Evolutionary conservation across 2,329 filamentous ascomycete species (phyloP).

Genomic region (Aspergillus arachidicola): DNA sequence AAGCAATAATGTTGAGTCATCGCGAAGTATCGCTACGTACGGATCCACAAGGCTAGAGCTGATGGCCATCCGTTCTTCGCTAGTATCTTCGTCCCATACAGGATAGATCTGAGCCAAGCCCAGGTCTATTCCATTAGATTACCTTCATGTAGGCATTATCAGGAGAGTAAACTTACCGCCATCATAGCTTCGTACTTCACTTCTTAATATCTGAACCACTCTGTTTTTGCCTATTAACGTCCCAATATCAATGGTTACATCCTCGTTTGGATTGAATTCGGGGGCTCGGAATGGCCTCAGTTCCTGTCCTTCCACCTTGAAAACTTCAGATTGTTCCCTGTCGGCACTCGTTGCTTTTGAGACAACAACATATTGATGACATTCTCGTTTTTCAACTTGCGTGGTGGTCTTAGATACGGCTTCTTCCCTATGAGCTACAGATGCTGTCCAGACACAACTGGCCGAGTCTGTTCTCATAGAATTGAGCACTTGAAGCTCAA

Average conservation of each 20-base stretch:
- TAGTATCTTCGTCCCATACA: conserved; percentile 88
- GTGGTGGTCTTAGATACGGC: conserved; percentile 52
- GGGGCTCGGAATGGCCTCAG: conserved; percentile 77
- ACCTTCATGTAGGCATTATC: conserved; percentile 4
- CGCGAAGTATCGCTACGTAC: conserved; percentile 78
- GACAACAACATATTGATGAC: conserved; percentile 78
- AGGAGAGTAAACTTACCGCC: conserved; percentile 62
- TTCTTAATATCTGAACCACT: conserved; percentile 84
- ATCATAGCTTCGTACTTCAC: conserved; percentile 88
- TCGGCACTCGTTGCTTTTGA: conserved; percentile 68
- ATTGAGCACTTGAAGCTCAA: conserved; percentile 72
- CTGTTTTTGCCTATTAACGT: conserved; percentile 78
- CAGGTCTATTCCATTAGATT: conserved; percentile 61
- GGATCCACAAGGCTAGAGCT: conserved; percentile 85
- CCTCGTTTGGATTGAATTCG: conserved; percentile 89
- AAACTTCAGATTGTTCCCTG: conserved; percentile 77
- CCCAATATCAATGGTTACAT: conserved; percentile 81
- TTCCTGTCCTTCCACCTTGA: conserved; percentile 70
- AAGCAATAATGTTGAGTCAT: conserved; percentile 79
- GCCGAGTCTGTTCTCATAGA: conserved; percentile 73
- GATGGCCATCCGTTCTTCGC: conserved; percentile 71
- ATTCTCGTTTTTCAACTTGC: conserved; percentile 54
- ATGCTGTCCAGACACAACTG: conserved; percentile 80
- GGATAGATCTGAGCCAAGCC: conserved; percentile 88
- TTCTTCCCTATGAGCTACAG: conserved; percentile 47